A percentile compares a stretch with the other conserved stretches of the same genome.
Conservation (phyloP, 2,329 filamentous ascomycete species). For the Apiospora rasikravindrae region DNA sequence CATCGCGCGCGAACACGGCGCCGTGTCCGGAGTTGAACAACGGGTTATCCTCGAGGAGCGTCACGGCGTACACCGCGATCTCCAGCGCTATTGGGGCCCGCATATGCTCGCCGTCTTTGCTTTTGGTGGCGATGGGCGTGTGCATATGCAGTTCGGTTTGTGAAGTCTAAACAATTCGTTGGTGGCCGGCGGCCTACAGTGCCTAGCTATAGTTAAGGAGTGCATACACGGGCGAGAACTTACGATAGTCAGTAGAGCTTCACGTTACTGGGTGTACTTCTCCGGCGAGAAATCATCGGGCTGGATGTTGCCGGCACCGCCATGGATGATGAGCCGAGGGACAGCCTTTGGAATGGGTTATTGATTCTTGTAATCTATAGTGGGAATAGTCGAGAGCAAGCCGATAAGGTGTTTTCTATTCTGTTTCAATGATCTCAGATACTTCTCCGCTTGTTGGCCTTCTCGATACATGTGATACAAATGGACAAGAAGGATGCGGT, state of each 20-base stretch:
- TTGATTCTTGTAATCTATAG: conserved; percentile 49
- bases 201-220: not conserved
- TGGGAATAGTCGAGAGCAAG: not conserved
- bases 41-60: conserved; percentile 76
- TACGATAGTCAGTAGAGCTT: conserved; percentile 67
- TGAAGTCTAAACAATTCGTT: conserved; percentile 9
- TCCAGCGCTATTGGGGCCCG: conserved; percentile 67
- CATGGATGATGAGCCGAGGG: conserved; percentile 72
- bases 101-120: not conserved
- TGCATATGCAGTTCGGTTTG: conserved; percentile 25
- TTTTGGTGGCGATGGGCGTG: not conserved
- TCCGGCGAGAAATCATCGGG: conserved; percentile 62
- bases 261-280: conserved; percentile 63
- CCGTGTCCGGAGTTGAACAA: conserved; percentile 87
- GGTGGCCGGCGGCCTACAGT: not conserved
- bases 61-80: conserved; percentile 76
- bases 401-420: not conserved
- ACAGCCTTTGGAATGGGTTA: conserved; percentile 28
- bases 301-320: conserved; percentile 73
- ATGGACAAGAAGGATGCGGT: not conserved
- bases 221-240: conserved; percentile 31
- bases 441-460: not conserved
- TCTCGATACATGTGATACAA: not conserved
- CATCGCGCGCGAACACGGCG: conserved; percentile 84
- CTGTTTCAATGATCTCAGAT: not conserved